These are phyloP conservation scores for Hemileccinum rubropunctum DNA, from an alignment of 768 basidiomycete genomes.

Conservation along the genomic window DNA sequence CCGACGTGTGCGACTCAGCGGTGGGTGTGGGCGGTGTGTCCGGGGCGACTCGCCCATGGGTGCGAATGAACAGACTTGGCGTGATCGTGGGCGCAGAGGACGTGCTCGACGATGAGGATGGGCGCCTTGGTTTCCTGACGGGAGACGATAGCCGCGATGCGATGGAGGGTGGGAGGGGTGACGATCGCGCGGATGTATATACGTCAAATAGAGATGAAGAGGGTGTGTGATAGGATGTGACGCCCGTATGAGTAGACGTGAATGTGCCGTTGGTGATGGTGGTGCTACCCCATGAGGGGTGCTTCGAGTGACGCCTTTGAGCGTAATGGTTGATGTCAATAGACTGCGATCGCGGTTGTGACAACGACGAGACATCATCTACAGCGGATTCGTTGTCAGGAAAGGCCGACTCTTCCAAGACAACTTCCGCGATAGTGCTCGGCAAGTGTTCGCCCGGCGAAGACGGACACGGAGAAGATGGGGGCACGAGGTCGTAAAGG, in stretches of 20 bases:
- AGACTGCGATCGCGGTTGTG: slow-evolving; percentile 16
- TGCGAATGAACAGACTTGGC: slow-evolving; percentile 51
- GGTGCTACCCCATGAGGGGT: slow-evolving; percentile 47
- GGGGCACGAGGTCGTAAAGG: slow-evolving; percentile 56
- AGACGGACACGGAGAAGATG: slow-evolving; percentile 11
- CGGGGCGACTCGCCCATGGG: slow-evolving; percentile 14
- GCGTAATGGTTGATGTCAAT: slow-evolving; percentile 26
- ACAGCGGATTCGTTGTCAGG: slow-evolving; percentile 2
- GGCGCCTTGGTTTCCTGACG: slow-evolving; percentile 31
- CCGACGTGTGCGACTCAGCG: slow-evolving; percentile 6
- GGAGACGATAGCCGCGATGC: slow-evolving; percentile 29
- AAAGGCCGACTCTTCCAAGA: slow-evolving; percentile 15
- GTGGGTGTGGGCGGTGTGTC: slow-evolving; percentile 18
- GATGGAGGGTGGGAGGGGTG: slow-evolving; percentile 43
- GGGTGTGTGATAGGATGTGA: slow-evolving; percentile 74
- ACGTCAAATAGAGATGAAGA: slow-evolving; percentile 71
- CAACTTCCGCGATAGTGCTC: slow-evolving; percentile 9
- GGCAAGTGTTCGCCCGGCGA: slow-evolving; percentile 11
- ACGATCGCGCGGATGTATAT: slow-evolving; percentile 59
- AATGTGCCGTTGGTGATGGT: slow-evolving; percentile 47
- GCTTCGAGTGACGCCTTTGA: slow-evolving; percentile 35
- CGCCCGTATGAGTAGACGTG: slow-evolving; percentile 53
- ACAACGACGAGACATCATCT: slow-evolving; percentile 22
- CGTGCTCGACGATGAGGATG: slow-evolving; percentile 36
- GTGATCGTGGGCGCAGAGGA: slow-evolving; percentile 56